Evolutionary conservation across 805 yeast genomes (phyloP).

Genomic region (Ogataea haglerorum): DNA sequence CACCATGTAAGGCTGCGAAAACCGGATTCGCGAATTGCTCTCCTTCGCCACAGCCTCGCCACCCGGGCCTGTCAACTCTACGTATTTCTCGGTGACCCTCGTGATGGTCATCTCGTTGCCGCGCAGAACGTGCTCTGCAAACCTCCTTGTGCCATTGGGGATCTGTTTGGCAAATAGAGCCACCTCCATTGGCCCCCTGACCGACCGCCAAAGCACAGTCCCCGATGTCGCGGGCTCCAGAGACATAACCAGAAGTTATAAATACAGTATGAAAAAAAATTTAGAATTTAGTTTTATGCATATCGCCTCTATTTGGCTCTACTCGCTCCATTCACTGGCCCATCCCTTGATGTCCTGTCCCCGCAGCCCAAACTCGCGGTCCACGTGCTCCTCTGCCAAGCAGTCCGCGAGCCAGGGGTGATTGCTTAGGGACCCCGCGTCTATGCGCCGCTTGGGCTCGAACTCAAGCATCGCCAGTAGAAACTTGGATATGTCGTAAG

Average conservation of each 20-base stretch:
- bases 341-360: slow-evolving; percentile 36
- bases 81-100: slow-evolving; percentile 4
- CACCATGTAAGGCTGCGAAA: slow-evolving; percentile 13
- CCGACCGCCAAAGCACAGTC: slow-evolving; percentile 1
- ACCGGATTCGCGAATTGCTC: slow-evolving; percentile 8
- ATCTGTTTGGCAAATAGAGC: slow-evolving; percentile 11
- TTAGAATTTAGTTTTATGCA: slow-evolving; percentile 1
- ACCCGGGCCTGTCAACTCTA: slow-evolving; percentile 4
- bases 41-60: slow-evolving; percentile 6
- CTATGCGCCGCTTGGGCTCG: slow-evolving; percentile 48
- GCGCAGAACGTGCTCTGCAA: slow-evolving; percentile 5
- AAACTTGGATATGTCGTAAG: slow-evolving; percentile 43
- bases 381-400: slow-evolving; percentile 22
- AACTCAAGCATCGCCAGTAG: slow-evolving; percentile 47
- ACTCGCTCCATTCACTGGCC: slow-evolving; percentile 16
- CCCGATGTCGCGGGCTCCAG: slow-evolving; percentile 9
- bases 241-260: slow-evolving; percentile 2
- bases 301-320: background rate
- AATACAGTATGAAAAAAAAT: background rate
- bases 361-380: slow-evolving; percentile 27
- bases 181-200: slow-evolving; percentile 10
- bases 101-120: slow-evolving; percentile 7
- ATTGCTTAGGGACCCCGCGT: slow-evolving; percentile 49
- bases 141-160: slow-evolving; percentile 6
- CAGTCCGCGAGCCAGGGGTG: slow-evolving; percentile 50